Conservation (phyloP, 1,139 yeast genomes). For the Scheffersomyces illinoinensis region DNA sequence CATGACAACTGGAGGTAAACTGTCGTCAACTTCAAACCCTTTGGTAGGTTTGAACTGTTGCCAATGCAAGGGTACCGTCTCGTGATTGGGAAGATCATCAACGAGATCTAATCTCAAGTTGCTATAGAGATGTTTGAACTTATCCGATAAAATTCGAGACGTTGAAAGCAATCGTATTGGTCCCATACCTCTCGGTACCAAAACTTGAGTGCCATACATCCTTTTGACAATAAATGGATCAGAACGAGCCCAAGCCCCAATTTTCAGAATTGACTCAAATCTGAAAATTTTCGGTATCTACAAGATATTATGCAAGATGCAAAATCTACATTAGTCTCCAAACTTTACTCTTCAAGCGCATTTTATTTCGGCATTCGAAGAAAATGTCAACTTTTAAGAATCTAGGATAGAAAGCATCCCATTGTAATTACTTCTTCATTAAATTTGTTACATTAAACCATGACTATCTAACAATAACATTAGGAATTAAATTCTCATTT, state of each 20-base stretch:
- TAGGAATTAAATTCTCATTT: neutral
- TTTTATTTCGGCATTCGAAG: neutral
- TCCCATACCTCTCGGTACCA: neutral
- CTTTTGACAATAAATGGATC: neutral
- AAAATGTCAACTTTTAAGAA: too few relatives aligned
- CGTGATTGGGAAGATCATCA: slow-evolving; percentile 2
- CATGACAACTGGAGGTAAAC: slow-evolving; percentile 35
- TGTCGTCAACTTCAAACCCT: slow-evolving; percentile 1
- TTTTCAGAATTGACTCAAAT: neutral
- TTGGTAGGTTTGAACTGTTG: slow-evolving; percentile 10
- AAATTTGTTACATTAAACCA: neutral
- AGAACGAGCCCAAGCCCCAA: too few relatives aligned
- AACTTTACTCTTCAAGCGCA: neutral
- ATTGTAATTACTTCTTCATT: neutral
- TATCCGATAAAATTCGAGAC: neutral
- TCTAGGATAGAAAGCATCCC: neutral
- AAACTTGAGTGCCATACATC: neutral
- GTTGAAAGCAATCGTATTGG: neutral
- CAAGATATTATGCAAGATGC: neutral
- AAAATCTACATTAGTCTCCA: neutral
- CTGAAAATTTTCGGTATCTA: neutral
- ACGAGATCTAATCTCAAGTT: neutral
- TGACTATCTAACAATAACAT: neutral
- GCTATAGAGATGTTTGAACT: neutral
- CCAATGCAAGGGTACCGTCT: slow-evolving; percentile 3